phyloP scores from a whole-genome alignment of 192 early-diverging fungal genomes.

The Coemansia sp. region DNA sequence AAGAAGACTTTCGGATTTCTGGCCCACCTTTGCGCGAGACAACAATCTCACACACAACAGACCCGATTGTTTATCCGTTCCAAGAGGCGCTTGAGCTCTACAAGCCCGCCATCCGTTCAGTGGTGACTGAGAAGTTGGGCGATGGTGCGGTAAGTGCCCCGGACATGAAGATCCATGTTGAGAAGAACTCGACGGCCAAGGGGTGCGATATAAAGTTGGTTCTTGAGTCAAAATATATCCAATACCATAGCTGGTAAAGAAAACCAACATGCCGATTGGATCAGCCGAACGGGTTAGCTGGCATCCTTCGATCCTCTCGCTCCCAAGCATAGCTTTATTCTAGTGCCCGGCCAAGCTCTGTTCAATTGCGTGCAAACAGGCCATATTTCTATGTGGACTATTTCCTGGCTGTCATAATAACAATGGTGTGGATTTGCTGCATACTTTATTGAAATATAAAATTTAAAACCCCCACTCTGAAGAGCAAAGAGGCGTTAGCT shows the following conservation, averaged over 20 bases:
- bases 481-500: neutral
- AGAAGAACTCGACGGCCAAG: constrained; percentile 22
- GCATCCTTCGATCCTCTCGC: no score
- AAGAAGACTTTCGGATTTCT: constrained; percentile 44
- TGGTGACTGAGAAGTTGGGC: constrained; percentile 43
- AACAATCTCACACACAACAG: neutral
- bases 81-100: constrained; percentile 48
- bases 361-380: no score
- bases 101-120: constrained; percentile 38
- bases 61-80: constrained; percentile 38
- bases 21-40: constrained; percentile 34
- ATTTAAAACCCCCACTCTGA: neutral
- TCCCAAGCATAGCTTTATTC: no score
- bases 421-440: neutral
- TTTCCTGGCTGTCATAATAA: constrained; percentile 8
- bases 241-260: constrained; percentile 43
- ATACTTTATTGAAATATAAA: neutral
- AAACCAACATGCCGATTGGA: neutral
- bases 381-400: no score
- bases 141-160: constrained; percentile 42
- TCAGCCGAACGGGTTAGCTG: neutral
- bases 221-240: constrained; percentile 34
- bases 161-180: constrained; percentile 36
- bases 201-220: constrained; percentile 22
- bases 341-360: no score